Evolutionary conservation across 208 protist genomes (phyloP), one percentile per base, ranked within the genome.

Genomic region (Trypanosoma vivax): DNA sequence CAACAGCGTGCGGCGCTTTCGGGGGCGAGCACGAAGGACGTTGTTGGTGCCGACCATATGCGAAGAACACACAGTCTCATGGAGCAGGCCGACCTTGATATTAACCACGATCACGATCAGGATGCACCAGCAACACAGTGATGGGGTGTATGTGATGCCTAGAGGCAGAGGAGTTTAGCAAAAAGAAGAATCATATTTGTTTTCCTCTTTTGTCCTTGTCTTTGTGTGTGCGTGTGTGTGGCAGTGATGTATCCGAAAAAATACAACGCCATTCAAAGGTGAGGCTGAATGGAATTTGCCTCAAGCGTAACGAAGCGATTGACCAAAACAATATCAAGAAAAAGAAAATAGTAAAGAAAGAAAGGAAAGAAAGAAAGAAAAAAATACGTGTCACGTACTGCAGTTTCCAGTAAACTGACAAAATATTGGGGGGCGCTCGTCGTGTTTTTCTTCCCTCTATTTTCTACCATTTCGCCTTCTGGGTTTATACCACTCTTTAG

Each of bases 61-160:
- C 73, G 72, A 6, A 73, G 84, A 19, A 92, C 84, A 2, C 79
- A 87, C 71, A 88, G 80, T 38, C 47, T 92, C 18, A 92, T 92
- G 84, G 81, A 92, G 51, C 42, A 87, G 7, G 68, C 76, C 3
- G 79, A 83, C 7, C 78, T 65, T 19, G 7, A 38, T 14, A 13
- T 37, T 11, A 14, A 38, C 27, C 14, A 16, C 10, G 35, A 25
- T n/a, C 18, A 33, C 25, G 29, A 59, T 45, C 7, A 34, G 28
- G 62, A 39, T 46, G 39, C 50, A 59, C 18, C 61, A 60, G 1
- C n/a, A 31, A 16, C 37, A 47, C 7, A 10, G 10, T 0, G 19
- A 11, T 9, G 13, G 46, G 9, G 5, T 50, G 40, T 60, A 35
- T 50, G 54, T 52, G 30, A 18, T 61, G 38, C 45, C 51, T 45